A percentile compares a stretch with the other conserved stretches of the same genome.
These are phyloP conservation scores for Euphorbia schlechtendalii DNA, from an alignment of 441 rosid genomes.

Conservation along the genomic window DNA sequence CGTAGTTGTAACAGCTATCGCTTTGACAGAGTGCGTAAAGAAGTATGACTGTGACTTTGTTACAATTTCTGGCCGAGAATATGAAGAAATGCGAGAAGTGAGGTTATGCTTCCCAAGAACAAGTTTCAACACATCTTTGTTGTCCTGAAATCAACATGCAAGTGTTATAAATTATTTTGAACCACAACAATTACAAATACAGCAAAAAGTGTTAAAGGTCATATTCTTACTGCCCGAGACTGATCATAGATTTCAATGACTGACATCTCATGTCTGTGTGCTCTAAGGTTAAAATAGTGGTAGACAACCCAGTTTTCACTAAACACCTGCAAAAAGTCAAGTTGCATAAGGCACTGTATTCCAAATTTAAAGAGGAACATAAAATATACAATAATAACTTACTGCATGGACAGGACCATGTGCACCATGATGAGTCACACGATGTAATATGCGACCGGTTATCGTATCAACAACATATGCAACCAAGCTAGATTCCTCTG, in stretches of 20 bases:
- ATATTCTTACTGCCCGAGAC: constrained; percentile 87
- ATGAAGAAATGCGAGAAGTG: constrained; percentile 69
- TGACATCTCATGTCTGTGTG: constrained; percentile 95
- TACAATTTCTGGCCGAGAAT: constrained; percentile 77
- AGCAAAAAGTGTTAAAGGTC: constrained; percentile 9
- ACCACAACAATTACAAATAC: background rate
- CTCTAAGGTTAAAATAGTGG: constrained; percentile 96
- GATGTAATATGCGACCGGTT: constrained; percentile 89
- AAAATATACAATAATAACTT: constrained; percentile 27
- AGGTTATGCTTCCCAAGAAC: constrained; percentile 95
- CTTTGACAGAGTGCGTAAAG: constrained; percentile 84
- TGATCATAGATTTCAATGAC: constrained; percentile 94
- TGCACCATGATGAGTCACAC: constrained; percentile 87
- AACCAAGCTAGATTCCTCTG: constrained; percentile 80
- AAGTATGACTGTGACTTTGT: constrained; percentile 93
- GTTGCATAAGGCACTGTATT: constrained; percentile 19
- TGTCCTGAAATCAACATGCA: constrained; percentile 55
- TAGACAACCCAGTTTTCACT: constrained; percentile 99
- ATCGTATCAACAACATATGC: constrained; percentile 85
- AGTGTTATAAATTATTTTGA: constrained; percentile 12
- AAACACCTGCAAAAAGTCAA: constrained; percentile 54
- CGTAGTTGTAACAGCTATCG: constrained; percentile 82
- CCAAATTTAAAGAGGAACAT: constrained; percentile 1
- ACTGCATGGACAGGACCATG: constrained; percentile 96
- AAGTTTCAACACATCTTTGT: constrained; percentile 92